Base-by-base conservation (phyloP, 495 filamentous ascomycete species). In the Aspergillus avenaceus region DNA sequence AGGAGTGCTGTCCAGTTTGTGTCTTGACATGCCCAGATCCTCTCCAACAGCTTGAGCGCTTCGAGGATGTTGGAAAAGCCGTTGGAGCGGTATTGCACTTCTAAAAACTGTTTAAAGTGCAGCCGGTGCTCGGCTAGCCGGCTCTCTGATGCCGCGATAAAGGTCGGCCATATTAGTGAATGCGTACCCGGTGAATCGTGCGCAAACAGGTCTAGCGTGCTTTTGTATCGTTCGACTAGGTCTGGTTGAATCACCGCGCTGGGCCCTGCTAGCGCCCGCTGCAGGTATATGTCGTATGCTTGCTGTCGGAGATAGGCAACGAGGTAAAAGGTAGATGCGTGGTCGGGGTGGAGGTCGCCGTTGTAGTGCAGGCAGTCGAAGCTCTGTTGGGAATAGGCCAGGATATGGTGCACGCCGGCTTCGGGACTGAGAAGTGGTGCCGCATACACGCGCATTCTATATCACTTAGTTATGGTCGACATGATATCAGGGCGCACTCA, bases 271-370 rank as follows among this genome's bases (percentile, higher is more conserved):
- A 46, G 18, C 4, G 43, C 34, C 8, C 50, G 41, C 23, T 41
- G 50, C 11, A 53, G 25, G 24, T 53, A 53, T 4, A 53, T 46
- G 36, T 47, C 41, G 18, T 53, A 53, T n/a, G 50, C 50, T 32
- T 53, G 50, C n/a, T 53, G 50, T 5, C 43, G 42, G 18, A 53
- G 25, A 23, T 40, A 16, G 0, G 43, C 50, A 32, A 53, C 47
- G 13, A 37, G 36, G 11, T 47, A 29, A 11, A 53, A 47, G 3
- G 41, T 38, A 3, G 25, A 27, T 24, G 34, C 23, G 12, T 47
- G 43, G 19, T 47, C 42, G 11, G 50, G 50, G 38, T 53, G 34
- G 14, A 53, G 24, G 24, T 24, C 22, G 9, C n/a, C 23, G 16
- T 45, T 29, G 25, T 40, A 47, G 26, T 41, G 34, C 14, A 53